Evolutionary conservation across 2,329 filamentous ascomycete genomes (phyloP).

Genomic region (Mariannaea elegans): DNA sequence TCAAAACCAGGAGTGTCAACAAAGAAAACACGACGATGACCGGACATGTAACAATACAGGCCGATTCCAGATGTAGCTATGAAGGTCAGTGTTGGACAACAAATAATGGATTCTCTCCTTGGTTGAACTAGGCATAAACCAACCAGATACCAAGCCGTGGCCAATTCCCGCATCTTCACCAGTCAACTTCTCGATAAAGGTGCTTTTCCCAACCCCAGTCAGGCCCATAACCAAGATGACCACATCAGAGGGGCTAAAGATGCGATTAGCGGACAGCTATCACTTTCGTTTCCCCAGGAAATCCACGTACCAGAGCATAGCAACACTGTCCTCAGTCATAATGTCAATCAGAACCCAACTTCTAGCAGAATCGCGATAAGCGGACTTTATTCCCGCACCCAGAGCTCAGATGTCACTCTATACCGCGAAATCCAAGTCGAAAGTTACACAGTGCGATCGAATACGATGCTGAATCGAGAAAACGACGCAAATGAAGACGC

Average conservation of each 20-base stretch:
- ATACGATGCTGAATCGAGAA: no score
- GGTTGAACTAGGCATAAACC: background rate
- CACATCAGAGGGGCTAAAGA: background rate
- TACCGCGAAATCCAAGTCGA: no score
- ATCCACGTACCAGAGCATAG: background rate
- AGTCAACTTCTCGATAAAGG: background rate
- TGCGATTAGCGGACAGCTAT: background rate
- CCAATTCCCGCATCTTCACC: background rate
- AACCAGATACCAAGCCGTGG: background rate
- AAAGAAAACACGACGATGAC: background rate
- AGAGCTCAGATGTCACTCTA: no score
- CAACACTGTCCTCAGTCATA: background rate
- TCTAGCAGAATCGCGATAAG: no score
- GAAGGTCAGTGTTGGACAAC: background rate
- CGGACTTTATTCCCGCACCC: no score
- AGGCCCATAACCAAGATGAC: background rate
- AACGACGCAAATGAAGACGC: no score
- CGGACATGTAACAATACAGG: background rate
- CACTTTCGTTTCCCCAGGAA: background rate
- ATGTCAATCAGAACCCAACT: no score
- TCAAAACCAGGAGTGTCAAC: constrained; percentile 3
- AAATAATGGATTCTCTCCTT: background rate
- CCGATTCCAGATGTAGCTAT: background rate
- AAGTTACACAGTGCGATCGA: no score
- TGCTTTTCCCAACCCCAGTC: background rate